Evolutionary conservation across 495 filamentous ascomycete species (phyloP).

Genomic region (Astrothelium macrocarpum): DNA sequence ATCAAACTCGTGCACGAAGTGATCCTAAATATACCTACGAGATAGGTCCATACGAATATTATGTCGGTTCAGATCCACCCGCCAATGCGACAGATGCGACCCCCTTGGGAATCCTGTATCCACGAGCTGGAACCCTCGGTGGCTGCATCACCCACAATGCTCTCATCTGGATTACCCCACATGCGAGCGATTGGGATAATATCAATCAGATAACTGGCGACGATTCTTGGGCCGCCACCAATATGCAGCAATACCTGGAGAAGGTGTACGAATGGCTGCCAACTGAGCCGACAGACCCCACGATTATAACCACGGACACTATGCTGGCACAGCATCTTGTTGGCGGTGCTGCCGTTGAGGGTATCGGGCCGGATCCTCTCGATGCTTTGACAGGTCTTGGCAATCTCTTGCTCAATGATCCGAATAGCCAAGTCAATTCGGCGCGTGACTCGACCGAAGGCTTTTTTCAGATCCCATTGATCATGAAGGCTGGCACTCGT

Average conservation of each 20-base stretch:
- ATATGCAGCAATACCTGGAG: conserved; percentile 43
- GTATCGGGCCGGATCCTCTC: conserved; percentile 37
- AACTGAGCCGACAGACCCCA: conserved; percentile 31
- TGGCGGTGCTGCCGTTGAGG: conserved; percentile 41
- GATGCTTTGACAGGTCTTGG: conserved; percentile 37
- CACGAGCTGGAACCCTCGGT: conserved; percentile 39
- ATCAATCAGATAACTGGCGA: conserved; percentile 43
- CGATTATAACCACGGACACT: conserved; percentile 40
- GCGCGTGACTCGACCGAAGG: conserved; percentile 34
- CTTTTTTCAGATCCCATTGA: conserved; percentile 47
- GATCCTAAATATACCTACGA: neutral
- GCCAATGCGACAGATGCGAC: neutral
- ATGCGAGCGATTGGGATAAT: conserved; percentile 36
- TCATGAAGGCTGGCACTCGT: conserved; percentile 38
- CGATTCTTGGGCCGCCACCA: conserved; percentile 34
- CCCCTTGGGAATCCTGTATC: conserved; percentile 35
- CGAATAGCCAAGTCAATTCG: conserved; percentile 37
- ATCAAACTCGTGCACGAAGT: conserved; percentile 25
- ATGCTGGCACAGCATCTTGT: conserved; percentile 37
- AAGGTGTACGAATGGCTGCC: conserved; percentile 23
- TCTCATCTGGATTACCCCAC: conserved; percentile 35
- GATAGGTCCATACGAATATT: neutral
- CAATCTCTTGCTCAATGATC: conserved; percentile 46
- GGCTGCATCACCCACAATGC: conserved; percentile 45
- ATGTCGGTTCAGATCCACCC: neutral